phyloP scores from a whole-genome alignment of 495 filamentous ascomycete genomes.

The Podospora pseudoanserina region DNA sequence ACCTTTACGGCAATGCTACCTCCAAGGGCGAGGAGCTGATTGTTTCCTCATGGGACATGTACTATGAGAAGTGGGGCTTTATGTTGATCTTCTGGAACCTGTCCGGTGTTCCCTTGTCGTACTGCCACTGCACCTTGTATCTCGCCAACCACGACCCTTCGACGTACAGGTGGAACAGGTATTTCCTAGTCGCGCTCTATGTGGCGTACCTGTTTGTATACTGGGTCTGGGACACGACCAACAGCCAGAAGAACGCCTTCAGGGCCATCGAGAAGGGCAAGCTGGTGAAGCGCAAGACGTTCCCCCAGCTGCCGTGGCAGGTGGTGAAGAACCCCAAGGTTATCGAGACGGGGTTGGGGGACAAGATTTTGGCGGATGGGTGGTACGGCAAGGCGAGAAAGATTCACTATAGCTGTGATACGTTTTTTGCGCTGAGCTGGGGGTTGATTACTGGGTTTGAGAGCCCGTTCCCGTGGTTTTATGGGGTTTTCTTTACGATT shows the following conservation, averaged over 20 bases:
- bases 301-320: conserved; percentile 94
- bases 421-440: conserved; percentile 67
- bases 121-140: conserved; percentile 96
- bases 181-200: conserved; percentile 62
- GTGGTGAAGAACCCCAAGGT: conserved; percentile 79
- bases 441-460: conserved; percentile 59
- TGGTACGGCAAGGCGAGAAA: conserved; percentile 95
- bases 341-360: conserved; percentile 74
- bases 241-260: conserved; percentile 96
- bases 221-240: conserved; percentile 87
- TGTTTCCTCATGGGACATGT: conserved; percentile 94
- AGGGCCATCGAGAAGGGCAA: conserved; percentile 75
- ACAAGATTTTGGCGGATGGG: conserved; percentile 80
- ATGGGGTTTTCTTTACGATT: conserved; percentile 80
- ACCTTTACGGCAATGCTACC: conserved; percentile 93
- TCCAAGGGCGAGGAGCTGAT: conserved; percentile 96
- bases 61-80: conserved; percentile 99
- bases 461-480: conserved; percentile 96
- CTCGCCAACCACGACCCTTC: conserved; percentile 82
- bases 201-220: conserved; percentile 78
- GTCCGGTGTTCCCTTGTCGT: conserved; percentile 88
- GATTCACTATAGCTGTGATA: conserved; percentile 91
- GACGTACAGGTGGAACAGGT: conserved; percentile 75
- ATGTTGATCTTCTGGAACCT: conserved; percentile 99
- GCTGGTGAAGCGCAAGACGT: conserved; percentile 67